Percentiles rank a stretch among this genome's conserved stretches.
Evolutionary conservation across 345 rosid genomes (phyloP).

Genomic region (Ceriops zippeliana): DNA sequence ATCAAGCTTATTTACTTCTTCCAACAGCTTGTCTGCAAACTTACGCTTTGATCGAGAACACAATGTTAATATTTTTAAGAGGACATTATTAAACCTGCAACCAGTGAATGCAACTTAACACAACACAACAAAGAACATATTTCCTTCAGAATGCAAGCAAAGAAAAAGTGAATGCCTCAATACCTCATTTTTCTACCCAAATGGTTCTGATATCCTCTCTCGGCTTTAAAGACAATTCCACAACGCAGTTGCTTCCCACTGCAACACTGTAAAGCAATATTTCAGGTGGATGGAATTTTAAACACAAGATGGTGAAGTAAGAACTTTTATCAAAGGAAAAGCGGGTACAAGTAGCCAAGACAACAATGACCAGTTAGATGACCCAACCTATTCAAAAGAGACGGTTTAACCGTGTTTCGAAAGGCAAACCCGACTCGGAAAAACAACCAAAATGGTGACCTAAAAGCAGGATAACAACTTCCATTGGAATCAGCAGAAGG

Average conservation of each 20-base stretch:
- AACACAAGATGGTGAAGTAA: background rate
- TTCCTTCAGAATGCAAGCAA: background rate
- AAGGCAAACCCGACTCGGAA: too few relatives aligned
- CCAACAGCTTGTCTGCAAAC: conserved; percentile 37
- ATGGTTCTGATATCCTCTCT: conserved; percentile 40
- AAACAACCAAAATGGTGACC: too few relatives aligned
- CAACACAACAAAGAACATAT: background rate
- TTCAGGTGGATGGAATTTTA: background rate
- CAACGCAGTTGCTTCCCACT: conserved; percentile 38
- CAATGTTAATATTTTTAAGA: conserved; percentile 33
- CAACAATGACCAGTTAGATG: background rate
- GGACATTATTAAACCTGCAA: conserved; percentile 43
- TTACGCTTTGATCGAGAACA: conserved; percentile 50
- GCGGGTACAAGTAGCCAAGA: background rate
- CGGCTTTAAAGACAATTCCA: conserved; percentile 37
- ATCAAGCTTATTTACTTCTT: conserved; percentile 34
- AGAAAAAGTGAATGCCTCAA: background rate
- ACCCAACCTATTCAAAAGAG: too few relatives aligned
- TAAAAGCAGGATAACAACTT: too few relatives aligned
- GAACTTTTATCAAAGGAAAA: background rate
- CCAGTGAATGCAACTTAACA: conserved; percentile 3
- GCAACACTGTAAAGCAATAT: conserved; percentile 33
- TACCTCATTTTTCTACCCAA: conserved; percentile 43
- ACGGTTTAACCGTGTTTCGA: too few relatives aligned
- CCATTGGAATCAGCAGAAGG: too few relatives aligned